A percentile compares a stretch with the other conserved stretches of the same genome.
These are phyloP conservation scores for Saccharomycopsis sp. DNA, from an alignment of 805 yeast species.

Conservation along the genomic window DNA sequence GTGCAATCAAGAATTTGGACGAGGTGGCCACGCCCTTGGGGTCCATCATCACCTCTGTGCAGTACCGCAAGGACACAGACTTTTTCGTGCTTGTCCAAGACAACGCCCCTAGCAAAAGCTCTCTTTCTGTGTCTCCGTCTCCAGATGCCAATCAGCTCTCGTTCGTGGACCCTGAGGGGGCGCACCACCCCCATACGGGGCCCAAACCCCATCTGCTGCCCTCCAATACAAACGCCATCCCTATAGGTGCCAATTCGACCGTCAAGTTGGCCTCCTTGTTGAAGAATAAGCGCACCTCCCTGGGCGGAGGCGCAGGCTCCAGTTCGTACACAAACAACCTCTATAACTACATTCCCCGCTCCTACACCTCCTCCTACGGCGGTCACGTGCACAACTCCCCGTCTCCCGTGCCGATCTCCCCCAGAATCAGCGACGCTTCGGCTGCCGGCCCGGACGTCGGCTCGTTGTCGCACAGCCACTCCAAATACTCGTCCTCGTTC, in stretches of 20 bases:
- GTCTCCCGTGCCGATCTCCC: conserved; percentile 12
- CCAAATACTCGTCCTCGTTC: conserved; percentile 65
- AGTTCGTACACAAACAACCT: not conserved
- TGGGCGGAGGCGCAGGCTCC: not conserved
- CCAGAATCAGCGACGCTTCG: conserved; percentile 23
- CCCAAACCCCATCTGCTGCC: conserved; percentile 24
- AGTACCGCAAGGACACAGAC: conserved; percentile 65
- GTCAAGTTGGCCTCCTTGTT: conserved; percentile 48
- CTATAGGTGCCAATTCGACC: conserved; percentile 43
- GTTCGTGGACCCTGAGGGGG: conserved; percentile 1
- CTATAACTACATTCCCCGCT: conserved; percentile 30
- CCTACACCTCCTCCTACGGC: conserved; percentile 36
- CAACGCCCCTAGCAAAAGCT: conserved; percentile 43
- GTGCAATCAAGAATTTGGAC: conserved; percentile 54
- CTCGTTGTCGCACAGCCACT: conserved; percentile 26
- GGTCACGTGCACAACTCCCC: conserved; percentile 8
- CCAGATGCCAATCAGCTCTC: conserved; percentile 2
- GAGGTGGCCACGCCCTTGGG: conserved; percentile 78
- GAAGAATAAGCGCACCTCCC: conserved; percentile 28
- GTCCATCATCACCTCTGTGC: conserved; percentile 62
- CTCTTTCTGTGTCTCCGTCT: conserved; percentile 34
- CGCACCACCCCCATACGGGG: not conserved
- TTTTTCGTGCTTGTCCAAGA: conserved; percentile 67
- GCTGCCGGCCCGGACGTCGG: conserved; percentile 26
- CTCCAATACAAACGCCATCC: conserved; percentile 24